Evolutionary conservation across 2,329 filamentous ascomycete genomes (phyloP).

Genomic region (Zymoseptoria passerinii): DNA sequence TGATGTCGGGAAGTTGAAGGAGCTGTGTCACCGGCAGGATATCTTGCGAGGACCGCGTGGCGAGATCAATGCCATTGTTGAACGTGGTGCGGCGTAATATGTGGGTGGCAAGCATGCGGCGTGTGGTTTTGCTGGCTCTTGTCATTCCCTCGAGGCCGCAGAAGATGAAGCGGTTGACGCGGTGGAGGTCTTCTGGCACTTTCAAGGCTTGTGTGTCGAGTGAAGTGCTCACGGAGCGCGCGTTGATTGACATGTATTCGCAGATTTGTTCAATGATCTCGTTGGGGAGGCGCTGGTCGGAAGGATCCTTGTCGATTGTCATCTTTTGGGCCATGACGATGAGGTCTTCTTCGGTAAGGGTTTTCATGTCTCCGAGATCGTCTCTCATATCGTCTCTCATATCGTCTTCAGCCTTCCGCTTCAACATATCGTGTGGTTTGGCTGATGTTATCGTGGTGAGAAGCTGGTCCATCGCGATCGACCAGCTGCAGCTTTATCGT

Average conservation of each 20-base stretch:
- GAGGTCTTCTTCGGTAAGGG: neutral
- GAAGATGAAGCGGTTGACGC: neutral
- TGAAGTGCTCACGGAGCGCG: neutral
- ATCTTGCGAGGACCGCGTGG: no score
- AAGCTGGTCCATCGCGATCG: no score
- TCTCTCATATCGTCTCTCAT: no score
- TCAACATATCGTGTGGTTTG: neutral
- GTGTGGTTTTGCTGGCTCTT: neutral
- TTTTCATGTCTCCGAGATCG: neutral
- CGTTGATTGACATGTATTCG: neutral
- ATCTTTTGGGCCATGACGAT: neutral
- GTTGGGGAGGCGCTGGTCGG: neutral
- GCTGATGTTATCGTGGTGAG: no score
- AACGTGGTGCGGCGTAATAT: neutral
- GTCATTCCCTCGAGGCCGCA: neutral
- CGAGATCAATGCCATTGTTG: neutral
- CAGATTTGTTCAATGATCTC: neutral
- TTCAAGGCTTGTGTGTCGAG: neutral
- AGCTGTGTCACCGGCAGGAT: no score
- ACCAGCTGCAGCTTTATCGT: no score
- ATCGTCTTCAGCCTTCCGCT: neutral
- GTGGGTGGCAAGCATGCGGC: neutral
- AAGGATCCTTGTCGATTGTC: neutral
- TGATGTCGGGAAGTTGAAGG: neutral
- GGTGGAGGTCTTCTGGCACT: neutral